Percentiles rank a stretch among this genome's conserved stretches.
Evolutionary conservation across 257 asterid species (phyloP).

Genomic region (Nicotiana sylvestris): DNA sequence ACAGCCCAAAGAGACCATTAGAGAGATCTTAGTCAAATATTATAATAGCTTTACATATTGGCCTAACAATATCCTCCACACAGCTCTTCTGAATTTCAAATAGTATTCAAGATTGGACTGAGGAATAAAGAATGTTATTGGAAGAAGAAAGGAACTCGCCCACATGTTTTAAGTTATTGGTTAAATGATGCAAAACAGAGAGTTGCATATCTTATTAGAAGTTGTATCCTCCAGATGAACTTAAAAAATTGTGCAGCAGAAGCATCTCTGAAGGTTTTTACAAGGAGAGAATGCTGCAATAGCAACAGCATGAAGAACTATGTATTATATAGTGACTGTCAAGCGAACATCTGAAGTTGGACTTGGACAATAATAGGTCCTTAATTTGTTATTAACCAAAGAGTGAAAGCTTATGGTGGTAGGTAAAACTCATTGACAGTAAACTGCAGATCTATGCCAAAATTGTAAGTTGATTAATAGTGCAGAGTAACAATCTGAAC

Average conservation of each 20-base stretch:
- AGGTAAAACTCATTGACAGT: slow-evolving; percentile 1
- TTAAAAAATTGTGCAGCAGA: background rate
- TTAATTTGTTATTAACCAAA: background rate
- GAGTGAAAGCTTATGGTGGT: background rate
- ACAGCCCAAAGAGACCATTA: background rate
- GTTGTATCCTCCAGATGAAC: background rate
- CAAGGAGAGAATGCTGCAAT: background rate
- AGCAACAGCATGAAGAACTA: background rate
- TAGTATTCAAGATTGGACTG: background rate
- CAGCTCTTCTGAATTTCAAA: background rate
- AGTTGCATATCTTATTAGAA: background rate
- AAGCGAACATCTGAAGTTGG: background rate
- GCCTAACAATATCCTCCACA: background rate
- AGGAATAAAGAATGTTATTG: background rate
- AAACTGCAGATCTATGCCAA: background rate
- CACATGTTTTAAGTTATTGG: background rate
- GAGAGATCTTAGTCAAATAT: background rate
- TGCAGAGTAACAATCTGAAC: background rate
- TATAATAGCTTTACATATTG: background rate
- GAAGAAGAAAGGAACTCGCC: background rate
- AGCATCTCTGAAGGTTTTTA: background rate
- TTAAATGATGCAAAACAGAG: background rate
- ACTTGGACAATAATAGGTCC: background rate
- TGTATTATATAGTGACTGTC: background rate
- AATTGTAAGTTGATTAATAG: background rate